These are phyloP conservation scores for Backusella parvicylindrica DNA, from an alignment of 192 early-diverging fungal genomes.

Conservation along the genomic window DNA sequence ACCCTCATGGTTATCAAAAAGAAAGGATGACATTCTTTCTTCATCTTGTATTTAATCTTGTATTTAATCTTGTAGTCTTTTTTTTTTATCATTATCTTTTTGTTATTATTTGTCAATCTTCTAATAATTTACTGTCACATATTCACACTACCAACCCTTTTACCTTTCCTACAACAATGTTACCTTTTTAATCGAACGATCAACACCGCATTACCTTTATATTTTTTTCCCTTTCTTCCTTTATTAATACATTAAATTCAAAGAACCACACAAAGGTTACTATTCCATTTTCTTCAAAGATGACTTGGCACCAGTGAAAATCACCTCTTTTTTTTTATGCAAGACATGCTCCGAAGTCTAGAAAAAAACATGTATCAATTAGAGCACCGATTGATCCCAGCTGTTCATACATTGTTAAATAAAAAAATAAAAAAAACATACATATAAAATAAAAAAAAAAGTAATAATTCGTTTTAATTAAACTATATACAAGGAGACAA, in stretches of 20 bases:
- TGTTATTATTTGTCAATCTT: neutral
- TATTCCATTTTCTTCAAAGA: neutral
- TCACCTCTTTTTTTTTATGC: constrained; percentile 4
- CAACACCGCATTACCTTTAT: neutral
- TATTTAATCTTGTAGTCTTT: neutral
- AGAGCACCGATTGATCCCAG: neutral
- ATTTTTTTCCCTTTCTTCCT: neutral
- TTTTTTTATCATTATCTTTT: neutral
- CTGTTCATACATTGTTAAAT: neutral
- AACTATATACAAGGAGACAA: neutral
- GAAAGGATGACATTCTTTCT: neutral
- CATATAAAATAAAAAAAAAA: neutral
- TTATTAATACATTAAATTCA: neutral
- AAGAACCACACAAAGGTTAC: neutral
- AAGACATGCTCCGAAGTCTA: neutral
- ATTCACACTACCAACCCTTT: neutral
- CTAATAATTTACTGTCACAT: neutral
- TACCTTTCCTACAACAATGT: neutral
- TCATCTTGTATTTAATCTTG: neutral
- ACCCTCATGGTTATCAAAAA: neutral
- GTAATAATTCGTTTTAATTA: neutral
- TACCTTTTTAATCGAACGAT: neutral
- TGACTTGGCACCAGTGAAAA: neutral
- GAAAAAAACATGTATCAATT: neutral
- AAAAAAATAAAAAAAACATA: neutral